Base-by-base conservation (phyloP, 176 grass and related monocot species). In the Bonia amplexicaulis region DNA sequence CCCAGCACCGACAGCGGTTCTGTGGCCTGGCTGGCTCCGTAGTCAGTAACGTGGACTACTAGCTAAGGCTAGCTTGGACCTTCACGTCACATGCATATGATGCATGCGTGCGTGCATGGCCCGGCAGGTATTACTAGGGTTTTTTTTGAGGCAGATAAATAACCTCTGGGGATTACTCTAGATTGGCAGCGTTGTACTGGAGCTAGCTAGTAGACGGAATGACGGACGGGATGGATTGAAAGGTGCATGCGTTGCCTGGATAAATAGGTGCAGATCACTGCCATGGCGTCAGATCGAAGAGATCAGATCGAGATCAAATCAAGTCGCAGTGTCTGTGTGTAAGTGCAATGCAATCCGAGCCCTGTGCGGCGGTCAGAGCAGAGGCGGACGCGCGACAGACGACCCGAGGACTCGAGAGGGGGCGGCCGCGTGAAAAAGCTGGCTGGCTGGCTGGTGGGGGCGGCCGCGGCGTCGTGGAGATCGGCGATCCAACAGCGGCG, bases 131-230 rank as follows among this genome's bases (percentile, higher is more conserved):
- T 46, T 82, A 51, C 3, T 6, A 4, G 20, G 4, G 9, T 2
- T 2, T 0, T 12, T 12, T 17, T 11, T 57, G 12, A 52, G 53
- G 39, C 39, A 47, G 51, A 15, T 62, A 37, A 48, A 61, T 62
- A 12, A 23, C 80, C 80, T 83, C 54, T 73, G 81, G 81, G 81
- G 81, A 83, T 83, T 63, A 63, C 80, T 83, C 57, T 33, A 62
- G 67, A 15, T 29, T 39, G 8, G 2, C 59, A 5, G 10, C 5
- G 22, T 40, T 47, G 80, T 20, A 2, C 4, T 10, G 20, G 20
- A 23, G 57, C 22, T 12, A 23, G 57, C 22, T 12, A 4, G 12
- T 22, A 7, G 63, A 68, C 14, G 27, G 45, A 6, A 8, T 3
- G 73, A 8, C 63, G 12, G 48, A 69, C 35, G 41, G 68, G 62